Evolutionary conservation across 1,139 yeast species (phyloP).

Genomic region (Ogataea hybrid): DNA sequence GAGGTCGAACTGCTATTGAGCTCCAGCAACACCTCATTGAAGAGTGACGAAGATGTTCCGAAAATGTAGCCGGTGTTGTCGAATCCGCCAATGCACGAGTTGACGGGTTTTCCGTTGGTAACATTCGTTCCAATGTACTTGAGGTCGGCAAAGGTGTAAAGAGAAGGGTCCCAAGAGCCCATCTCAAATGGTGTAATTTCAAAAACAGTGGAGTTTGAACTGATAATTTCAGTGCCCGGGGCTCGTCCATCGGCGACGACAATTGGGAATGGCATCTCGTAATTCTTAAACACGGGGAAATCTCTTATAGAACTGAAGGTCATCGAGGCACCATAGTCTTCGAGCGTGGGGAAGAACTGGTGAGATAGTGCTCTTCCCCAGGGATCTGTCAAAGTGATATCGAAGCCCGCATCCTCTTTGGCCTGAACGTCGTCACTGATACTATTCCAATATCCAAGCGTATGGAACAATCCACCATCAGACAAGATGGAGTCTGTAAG

Average conservation of each 20-base stretch:
- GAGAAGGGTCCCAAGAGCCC: conserved; percentile 86
- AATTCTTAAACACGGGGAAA: conserved; percentile 50
- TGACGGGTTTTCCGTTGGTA: conserved; percentile 50
- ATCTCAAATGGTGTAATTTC: conserved; percentile 82
- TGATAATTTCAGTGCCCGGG: conserved; percentile 57
- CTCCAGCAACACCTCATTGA: conserved; percentile 65
- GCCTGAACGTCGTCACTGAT: conserved; percentile 52
- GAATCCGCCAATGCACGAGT: conserved; percentile 58
- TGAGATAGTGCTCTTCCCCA: conserved; percentile 89
- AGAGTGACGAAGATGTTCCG: conserved; percentile 78
- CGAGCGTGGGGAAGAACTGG: conserved; percentile 62
- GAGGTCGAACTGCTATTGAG: conserved; percentile 53
- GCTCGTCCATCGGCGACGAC: conserved; percentile 76
- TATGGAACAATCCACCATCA: conserved; percentile 68
- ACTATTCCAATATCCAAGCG: conserved; percentile 53
- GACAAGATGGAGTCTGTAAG: conserved; percentile 57
- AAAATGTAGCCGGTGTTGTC: conserved; percentile 76
- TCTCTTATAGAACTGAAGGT: conserved; percentile 64
- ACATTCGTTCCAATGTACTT: conserved; percentile 74
- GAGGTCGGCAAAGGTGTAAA: conserved; percentile 63
- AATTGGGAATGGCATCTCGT: conserved; percentile 81
- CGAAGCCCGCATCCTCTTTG: conserved; percentile 76
- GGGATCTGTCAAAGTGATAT: conserved; percentile 77
- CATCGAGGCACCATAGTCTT: conserved; percentile 59
- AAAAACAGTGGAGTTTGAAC: conserved; percentile 68